Evolutionary conservation across 352 stramenopile species (phyloP), one percentile per base, ranked within the genome.

Genomic region (Phytophthora fragariaefolia): DNA sequence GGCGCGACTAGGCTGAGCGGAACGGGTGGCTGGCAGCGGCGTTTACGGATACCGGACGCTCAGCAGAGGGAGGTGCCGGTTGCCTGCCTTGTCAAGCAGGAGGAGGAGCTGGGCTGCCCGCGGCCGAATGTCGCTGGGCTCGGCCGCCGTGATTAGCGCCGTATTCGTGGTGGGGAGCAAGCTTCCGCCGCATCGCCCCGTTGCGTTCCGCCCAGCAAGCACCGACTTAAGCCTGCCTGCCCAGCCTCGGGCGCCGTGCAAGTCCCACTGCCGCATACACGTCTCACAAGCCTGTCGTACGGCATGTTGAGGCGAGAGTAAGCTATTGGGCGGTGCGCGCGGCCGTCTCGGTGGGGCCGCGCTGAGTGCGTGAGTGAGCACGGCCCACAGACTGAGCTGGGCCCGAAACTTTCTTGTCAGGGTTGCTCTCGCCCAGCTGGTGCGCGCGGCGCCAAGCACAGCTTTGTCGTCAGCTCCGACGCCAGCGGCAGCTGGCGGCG

Each of bases 81-180:
- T 42, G 10, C 13, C 18, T n/a, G 30, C 30, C 30, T 8, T 13
- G 30, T 17, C 30, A 38, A 42, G 18, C 10, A 3, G 34, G 34
- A 42, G 34, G 13, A 42, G 34, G 34, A 42, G 34, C 34, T n/a
- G 34, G 12, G 34, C 34, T 22, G 38, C 38, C 7, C 18, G 20
- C 22, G 8, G 34, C 32, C n/a, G 34, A 24, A 32, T 71, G 63
- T 71, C 63, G 63, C 63, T 71, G 57, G 52, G 38, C 50, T 58
- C 36, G 22, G 8, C 28, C 60, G 49, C 65, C 63, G 65, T 50
- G 55, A 71, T 69, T 27, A 30, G 26, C 52, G 12, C 50, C 45
- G 43, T 38, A 68, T 70, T 60, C 48, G 56, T 60, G 55, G 48
- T 28, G 38, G 34, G 22, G 20, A 47, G 5, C 8, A 17, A 30